These are phyloP conservation scores for Eutypella sp. DNA, from an alignment of 2,329 filamentous ascomycete genomes.

Conservation along the genomic window DNA sequence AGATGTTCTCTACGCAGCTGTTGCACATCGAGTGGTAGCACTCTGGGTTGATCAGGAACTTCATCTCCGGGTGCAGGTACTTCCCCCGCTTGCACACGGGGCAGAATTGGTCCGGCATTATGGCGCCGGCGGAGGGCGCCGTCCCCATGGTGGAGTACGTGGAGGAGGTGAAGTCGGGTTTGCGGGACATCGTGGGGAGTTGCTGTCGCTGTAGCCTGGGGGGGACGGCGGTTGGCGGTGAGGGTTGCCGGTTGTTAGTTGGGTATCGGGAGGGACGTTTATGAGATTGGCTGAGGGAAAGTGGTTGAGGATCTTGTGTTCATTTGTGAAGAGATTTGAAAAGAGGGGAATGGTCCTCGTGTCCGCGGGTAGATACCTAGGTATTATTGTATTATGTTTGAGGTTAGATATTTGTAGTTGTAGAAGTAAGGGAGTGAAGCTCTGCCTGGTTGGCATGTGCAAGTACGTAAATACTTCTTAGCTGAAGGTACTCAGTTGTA, in stretches of 20 bases:
- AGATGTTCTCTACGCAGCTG: constrained; percentile 91
- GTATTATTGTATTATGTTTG: too few relatives aligned
- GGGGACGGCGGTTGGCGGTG: too few relatives aligned
- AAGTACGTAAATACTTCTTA: too few relatives aligned
- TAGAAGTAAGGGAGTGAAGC: neutral
- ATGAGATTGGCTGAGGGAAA: too few relatives aligned
- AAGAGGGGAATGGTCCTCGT: too few relatives aligned
- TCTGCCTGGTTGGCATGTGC: neutral
- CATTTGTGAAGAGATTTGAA: too few relatives aligned
- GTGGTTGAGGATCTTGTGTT: too few relatives aligned
- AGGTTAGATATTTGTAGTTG: neutral
- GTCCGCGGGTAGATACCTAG: too few relatives aligned
- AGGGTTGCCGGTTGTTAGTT: too few relatives aligned
- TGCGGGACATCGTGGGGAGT: constrained; percentile 37
- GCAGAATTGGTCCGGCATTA: constrained; percentile 66
- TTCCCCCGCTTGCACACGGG: constrained; percentile 96
- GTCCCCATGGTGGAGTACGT: constrained; percentile 12
- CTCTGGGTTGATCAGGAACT: constrained; percentile 94
- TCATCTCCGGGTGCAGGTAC: constrained; percentile 91
- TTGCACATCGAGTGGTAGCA: constrained; percentile 99
- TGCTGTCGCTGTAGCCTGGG: too few relatives aligned
- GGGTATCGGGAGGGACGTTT: too few relatives aligned
- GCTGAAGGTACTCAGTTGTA: neutral
- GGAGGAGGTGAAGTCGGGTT: constrained; percentile 18
- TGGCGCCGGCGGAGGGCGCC: constrained; percentile 14